Percentiles rank a stretch among this genome's conserved stretches.
phyloP scores from a whole-genome alignment of 139 green algal species.

The Asterochloris sp. region DNA sequence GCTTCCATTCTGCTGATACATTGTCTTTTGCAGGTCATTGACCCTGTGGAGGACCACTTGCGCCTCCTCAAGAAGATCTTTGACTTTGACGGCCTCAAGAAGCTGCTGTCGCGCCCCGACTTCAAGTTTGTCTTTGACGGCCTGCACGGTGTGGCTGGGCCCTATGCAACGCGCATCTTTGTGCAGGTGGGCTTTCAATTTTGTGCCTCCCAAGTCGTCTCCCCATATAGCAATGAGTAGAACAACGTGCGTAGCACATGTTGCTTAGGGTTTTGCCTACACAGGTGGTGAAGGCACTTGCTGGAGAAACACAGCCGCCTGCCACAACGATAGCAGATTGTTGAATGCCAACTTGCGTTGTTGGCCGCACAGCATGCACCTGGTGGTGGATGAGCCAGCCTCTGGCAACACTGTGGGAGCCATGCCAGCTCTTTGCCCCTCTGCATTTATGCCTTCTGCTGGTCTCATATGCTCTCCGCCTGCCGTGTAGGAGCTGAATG shows the following conservation, averaged over 20 bases:
- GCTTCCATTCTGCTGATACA: background rate
- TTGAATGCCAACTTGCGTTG: no score
- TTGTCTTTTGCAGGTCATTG: conserved; percentile 39
- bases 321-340: no score
- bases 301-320: no score
- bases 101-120: conserved; percentile 74
- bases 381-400: no score
- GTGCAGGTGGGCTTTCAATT: conserved; percentile 39
- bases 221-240: no score
- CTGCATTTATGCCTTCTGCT: no score
- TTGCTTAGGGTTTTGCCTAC: no score
- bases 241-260: no score
- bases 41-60: conserved; percentile 87
- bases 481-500: conserved; percentile 22
- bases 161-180: conserved; percentile 90
- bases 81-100: conserved; percentile 83
- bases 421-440: no score
- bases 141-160: conserved; percentile 89
- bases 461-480: background rate
- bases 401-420: no score
- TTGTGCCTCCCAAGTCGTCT: background rate
- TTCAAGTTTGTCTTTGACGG: conserved; percentile 90
- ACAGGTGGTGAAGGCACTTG: no score
- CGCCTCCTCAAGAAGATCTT: conserved; percentile 78
- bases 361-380: no score